Percentiles rank a stretch among this genome's conserved stretches.
Evolutionary conservation across 306 rosid genomes (phyloP).

Genomic region (Urtica urens): DNA sequence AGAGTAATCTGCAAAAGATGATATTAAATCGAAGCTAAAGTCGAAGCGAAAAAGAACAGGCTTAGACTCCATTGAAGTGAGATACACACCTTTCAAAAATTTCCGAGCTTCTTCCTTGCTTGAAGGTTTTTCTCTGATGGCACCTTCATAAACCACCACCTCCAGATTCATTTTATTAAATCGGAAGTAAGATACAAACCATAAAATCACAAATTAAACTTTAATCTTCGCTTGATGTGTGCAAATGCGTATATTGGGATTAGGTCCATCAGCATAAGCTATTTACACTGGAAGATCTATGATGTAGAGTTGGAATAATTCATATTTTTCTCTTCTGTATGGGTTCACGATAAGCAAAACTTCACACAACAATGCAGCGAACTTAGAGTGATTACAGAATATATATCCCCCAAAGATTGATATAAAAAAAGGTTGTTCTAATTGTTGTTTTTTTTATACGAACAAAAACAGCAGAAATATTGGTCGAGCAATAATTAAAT

Average conservation of each 20-base stretch:
- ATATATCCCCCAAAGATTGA: no score
- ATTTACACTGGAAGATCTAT: conserved; percentile 42
- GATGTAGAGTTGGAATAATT: conserved; percentile 6
- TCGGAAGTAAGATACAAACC: conserved; percentile 27
- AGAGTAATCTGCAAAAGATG: conserved; percentile 69
- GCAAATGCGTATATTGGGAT: conserved; percentile 10
- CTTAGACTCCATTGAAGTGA: conserved; percentile 5
- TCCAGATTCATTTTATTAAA: conserved; percentile 51
- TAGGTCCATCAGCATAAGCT: conserved; percentile 43
- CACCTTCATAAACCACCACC: conserved; percentile 97
- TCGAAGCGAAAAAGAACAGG: not conserved
- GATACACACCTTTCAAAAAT: conserved; percentile 65
- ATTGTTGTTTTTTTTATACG: no score
- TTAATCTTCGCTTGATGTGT: conserved; percentile 10
- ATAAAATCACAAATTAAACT: no score
- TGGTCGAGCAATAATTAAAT: no score
- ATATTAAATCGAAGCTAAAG: not conserved
- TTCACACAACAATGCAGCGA: no score
- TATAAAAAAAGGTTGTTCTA: no score
- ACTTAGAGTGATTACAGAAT: no score
- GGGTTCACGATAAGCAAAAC: no score
- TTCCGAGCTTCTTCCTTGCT: conserved; percentile 81
- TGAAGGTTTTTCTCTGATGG: conserved; percentile 85
- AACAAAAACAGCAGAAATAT: no score
- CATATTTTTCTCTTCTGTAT: no score